A percentile compares a stretch with the other conserved stretches of the same genome.
Evolutionary conservation across 139 green algal genomes (phyloP).

Genomic region (Diplosphaera chodatii): DNA sequence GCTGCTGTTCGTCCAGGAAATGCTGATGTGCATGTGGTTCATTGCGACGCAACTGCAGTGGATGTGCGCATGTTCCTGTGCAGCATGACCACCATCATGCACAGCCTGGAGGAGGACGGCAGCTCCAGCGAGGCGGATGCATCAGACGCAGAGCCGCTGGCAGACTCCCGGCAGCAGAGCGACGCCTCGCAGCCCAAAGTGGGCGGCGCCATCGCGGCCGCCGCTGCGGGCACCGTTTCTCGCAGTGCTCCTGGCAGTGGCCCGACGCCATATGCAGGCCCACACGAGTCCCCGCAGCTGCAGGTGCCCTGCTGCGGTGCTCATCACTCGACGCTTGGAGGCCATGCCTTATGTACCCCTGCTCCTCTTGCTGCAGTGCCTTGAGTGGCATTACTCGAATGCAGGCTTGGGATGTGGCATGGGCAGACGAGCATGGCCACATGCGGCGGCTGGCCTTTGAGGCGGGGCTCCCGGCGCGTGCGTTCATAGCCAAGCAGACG

Average conservation of each 20-base stretch:
- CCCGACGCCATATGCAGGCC: background rate
- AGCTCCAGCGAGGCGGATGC: background rate
- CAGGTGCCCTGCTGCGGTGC: too few relatives aligned
- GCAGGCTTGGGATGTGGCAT: background rate
- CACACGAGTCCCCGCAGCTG: background rate
- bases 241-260: background rate
- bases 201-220: too few relatives aligned
- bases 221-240: too few relatives aligned
- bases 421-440: background rate
- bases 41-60: too few relatives aligned
- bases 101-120: background rate
- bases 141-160: background rate
- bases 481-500: background rate
- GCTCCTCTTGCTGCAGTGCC: too few relatives aligned
- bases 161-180: background rate
- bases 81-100: constrained; percentile 1
- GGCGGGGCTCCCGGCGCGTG: background rate
- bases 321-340: too few relatives aligned
- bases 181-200: too few relatives aligned
- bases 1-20: too few relatives aligned
- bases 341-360: too few relatives aligned
- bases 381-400: background rate
- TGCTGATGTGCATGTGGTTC: too few relatives aligned
- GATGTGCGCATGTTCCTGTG: too few relatives aligned
- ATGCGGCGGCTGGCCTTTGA: background rate